Conservation (phyloP, 192 early-diverging fungal species). For the Coemansia sp. region DNA sequence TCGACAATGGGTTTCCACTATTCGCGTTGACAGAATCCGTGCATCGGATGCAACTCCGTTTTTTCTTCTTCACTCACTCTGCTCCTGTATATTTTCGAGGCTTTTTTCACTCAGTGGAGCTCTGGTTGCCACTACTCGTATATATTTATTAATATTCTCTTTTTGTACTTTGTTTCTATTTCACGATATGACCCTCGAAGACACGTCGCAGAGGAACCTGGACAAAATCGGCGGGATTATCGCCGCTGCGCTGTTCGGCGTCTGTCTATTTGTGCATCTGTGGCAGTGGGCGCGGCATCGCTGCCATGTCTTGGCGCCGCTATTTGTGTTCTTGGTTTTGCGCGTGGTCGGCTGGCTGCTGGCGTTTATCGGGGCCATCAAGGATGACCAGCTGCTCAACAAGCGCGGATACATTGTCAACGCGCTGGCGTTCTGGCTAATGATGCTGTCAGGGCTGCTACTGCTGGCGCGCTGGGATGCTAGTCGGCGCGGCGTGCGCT, state of each 20-base stretch:
- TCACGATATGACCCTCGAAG: slow-evolving; percentile 26
- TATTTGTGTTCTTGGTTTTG: slow-evolving; percentile 28
- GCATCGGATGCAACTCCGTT: neutral
- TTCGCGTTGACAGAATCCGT: neutral
- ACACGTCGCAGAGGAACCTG: slow-evolving; percentile 27
- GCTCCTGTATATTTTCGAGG: slow-evolving; percentile 4
- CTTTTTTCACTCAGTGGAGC: slow-evolving; percentile 2
- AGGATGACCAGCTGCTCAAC: slow-evolving; percentile 24
- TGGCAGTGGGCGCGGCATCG: slow-evolving; percentile 42
- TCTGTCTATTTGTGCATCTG: slow-evolving; percentile 29
- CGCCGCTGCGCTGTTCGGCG: slow-evolving; percentile 25
- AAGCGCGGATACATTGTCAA: slow-evolving; percentile 48
- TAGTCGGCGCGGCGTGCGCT: slow-evolving; percentile 23
- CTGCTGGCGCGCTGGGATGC: slow-evolving; percentile 38
- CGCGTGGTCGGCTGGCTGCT: slow-evolving; percentile 46
- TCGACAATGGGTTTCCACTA: neutral
- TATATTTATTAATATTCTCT: slow-evolving; percentile 7
- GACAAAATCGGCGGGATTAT: slow-evolving; percentile 49
- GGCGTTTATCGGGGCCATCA: slow-evolving; percentile 35
- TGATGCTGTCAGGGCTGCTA: slow-evolving; percentile 29
- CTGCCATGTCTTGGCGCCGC: slow-evolving; percentile 27
- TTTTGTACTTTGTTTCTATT: slow-evolving; percentile 6
- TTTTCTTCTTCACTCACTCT: neutral
- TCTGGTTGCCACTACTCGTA: too few species aligned
- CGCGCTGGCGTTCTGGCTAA: slow-evolving; percentile 36